Evolutionary conservation across 371 early-diverging fungal species (phyloP), one percentile per base, ranked within the genome.

Genomic region (Actinomortierella wolfii): DNA sequence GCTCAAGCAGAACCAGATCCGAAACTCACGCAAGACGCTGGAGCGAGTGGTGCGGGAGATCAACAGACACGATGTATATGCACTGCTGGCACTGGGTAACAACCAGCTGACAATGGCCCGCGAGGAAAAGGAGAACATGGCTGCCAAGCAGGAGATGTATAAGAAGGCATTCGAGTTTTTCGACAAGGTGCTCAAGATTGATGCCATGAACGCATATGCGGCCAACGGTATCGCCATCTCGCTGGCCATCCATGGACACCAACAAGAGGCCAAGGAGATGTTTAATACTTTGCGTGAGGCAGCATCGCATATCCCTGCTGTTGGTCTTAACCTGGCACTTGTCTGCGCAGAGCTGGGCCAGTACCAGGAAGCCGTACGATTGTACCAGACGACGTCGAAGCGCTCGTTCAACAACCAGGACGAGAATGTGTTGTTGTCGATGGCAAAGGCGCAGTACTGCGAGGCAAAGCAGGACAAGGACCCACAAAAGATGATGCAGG

Each of bases 41-140:
- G 96, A 94, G 71, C 81, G 85, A 40, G 89, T 97, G 0, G 79
- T 95, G 7, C 84, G 84, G 58, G 83, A 88, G 20, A 85, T 91
- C 45, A 89, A 94, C 64, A 88, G 86, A 49, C 84, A 94, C 55
- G 92, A 95, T 65, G 51, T 86, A 8, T 93, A 92, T 65, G 87
- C 94, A 1, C 86, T 95, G 34, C 81, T 89, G 57, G 83, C 89
- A 17, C 83, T 93, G 1, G 97, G 96, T 21, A 94, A 96, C 76
- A 87, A 87, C 49, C 88, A 91, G 60, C 78, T 94, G 40, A 69
- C 79, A 1, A 81, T 86, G 34, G 86, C 86, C 17, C 67, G 84
- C 39, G 85, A 84, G 55, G 59, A 80, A 53, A 86, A 73, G 60
- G 67, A 63, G 14, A 65, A 76, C 28, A 56, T 57, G 48, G 44